Conservation (phyloP, 176 grass and related monocot genomes). For the Paspalum notatum region DNA sequence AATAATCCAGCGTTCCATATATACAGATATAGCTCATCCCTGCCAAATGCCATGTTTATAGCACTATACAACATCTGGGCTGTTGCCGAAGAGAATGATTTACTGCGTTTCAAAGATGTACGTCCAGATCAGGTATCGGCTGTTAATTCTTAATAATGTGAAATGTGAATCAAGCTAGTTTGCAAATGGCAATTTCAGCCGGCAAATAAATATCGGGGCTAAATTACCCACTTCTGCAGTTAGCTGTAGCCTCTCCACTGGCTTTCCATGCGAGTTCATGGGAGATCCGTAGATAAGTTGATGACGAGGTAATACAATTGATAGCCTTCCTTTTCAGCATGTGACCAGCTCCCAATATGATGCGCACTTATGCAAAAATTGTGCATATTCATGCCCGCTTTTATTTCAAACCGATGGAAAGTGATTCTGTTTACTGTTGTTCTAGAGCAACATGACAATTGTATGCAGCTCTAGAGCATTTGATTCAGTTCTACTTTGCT, state of each 20-base stretch:
- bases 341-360: too few species aligned
- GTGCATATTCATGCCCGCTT: too few species aligned
- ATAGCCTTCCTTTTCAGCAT: too few species aligned
- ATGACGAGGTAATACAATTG: not conserved
- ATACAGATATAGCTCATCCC: not conserved
- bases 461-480: too few species aligned
- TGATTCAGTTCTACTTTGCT: too few species aligned
- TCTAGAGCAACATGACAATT: too few species aligned
- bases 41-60: not conserved
- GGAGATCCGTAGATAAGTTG: not conserved
- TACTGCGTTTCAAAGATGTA: not conserved
- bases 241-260: not conserved
- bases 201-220: not conserved
- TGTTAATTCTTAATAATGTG: not conserved
- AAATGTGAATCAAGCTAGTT: not conserved
- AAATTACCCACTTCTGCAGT: not conserved
- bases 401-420: too few species aligned
- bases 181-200: conserved; percentile 3
- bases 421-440: too few species aligned
- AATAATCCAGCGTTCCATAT: not conserved
- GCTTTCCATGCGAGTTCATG: conserved; percentile 11
- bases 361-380: too few species aligned
- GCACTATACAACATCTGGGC: too few species aligned
- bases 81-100: not conserved
- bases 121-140: not conserved